Base-by-base conservation (phyloP, 768 basidiomycete species). In the Leucogyrophana mollusca region DNA sequence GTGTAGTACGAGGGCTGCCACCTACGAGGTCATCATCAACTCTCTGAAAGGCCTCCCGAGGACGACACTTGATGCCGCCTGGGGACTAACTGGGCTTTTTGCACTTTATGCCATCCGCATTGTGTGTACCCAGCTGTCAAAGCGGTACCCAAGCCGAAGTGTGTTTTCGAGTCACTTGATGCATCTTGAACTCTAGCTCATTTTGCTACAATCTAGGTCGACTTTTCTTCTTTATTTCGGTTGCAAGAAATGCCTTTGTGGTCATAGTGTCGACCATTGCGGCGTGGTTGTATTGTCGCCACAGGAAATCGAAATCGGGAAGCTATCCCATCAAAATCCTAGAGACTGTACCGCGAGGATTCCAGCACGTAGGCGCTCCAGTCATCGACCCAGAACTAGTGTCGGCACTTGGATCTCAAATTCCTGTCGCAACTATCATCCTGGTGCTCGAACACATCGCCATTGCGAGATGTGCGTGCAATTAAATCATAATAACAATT, bases 381-480 rank as follows among this genome's bases (percentile, higher is more conserved):
- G 33, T 58, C 9, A 74, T 85, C 51, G 71, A 78, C 51, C 16
- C 44, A 1, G 52, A 68, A 9, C 74, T 95, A 18, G 62, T 95
- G 23, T 47, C 58, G 1, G 90, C 90, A 0, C 71, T 98, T 45
- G 86, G 77, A 2, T 71, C 83, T 5, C 76, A 95, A 46, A 63
- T 98, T 3, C 90, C 90, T 2, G 80, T 92, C 4, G 84, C 90
- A 16, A 92, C 90, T 1, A 91, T 95, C 54, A 87, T 95, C 58
- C 75, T 97, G 37, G 73, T 97, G 11, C 73, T 97, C 41, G 95
- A 97, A 65, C 96, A 99, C 69, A 97, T 98, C 49, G 88, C 94
- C 23, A 99, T 99, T 55, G 82, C 90, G n/a, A 95, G 94, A 68
- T 90, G 90, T 87, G 62, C 59, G 80, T 66, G n/a, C 33, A n/a